Evolutionary conservation across 2,329 filamentous ascomycete species (phyloP), one percentile per base, ranked within the genome.

Genomic region (Calycina herbarum): DNA sequence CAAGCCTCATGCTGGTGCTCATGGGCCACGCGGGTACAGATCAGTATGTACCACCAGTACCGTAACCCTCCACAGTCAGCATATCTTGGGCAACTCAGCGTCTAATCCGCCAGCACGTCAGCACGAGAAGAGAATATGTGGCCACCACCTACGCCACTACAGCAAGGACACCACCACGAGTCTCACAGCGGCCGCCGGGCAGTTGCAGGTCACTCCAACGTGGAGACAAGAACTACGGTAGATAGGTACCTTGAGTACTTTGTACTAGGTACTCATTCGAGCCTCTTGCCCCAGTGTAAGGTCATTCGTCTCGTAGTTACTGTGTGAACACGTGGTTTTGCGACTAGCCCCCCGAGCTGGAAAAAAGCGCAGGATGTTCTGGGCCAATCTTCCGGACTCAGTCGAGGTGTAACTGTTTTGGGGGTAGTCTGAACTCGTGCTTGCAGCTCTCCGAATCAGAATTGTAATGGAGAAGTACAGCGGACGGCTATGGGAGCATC

Each of bases 51-150:
- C 48, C 20, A 27, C 48, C 48, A 27, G 48, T 54, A 54, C 48
- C 48, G 20, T 54, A 54, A 54, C 48, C 20, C 11, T 54, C 48
- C 48, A 54, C 48, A 54, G 24, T 54, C 48, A 54, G 20, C 48
- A 54, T 54, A 24, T 54, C 38, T 54, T 54, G 20, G 48, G 48
- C 48, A 54, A 54, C 20, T 54, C 48, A 54, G 48, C 48, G 48
- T 54, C 48, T 54, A 54, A 54, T 54, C 48, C 48, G 24, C 48
- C 20, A 54, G 48, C 48, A 54, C 48, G 48, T 54, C 48, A 54
- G 48, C 20, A 10, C 27, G 48, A 48, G 48, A 54, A 54, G 20
- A 54, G 20, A 27, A 54, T 11, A 20, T 27, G 48, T 54, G 20
- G 42, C n/a, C 17, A 45, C 42, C 17, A 45, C 42, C 42, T 24